Evolutionary conservation across 2,329 filamentous ascomycete species (phyloP).

Genomic region (Aspergillus tubingensis): DNA sequence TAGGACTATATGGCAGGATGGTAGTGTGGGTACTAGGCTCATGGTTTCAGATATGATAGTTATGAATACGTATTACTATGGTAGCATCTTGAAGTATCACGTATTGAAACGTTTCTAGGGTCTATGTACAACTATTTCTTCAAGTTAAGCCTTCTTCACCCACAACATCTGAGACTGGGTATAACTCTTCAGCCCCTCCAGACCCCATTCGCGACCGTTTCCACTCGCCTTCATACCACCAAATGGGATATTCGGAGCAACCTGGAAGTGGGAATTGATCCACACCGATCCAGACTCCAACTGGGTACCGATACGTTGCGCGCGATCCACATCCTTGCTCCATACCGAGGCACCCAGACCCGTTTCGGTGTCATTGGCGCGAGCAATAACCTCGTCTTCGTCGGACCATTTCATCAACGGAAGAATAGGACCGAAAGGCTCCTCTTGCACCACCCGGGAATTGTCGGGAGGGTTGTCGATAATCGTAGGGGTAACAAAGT

Average conservation of each 20-base stretch:
- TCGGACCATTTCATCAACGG: conserved; percentile 61
- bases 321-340: conserved; percentile 48
- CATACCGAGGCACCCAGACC: conserved; percentile 61
- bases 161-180: conserved; percentile 4
- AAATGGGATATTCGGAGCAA: conserved; percentile 5
- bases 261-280: conserved; percentile 7
- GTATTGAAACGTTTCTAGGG: no score
- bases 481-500: conserved; percentile 59
- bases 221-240: conserved; percentile 2
- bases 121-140: no score
- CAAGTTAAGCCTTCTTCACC: conserved; percentile 2
- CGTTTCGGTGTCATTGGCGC: conserved; percentile 54
- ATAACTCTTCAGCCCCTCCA: conserved; percentile 7
- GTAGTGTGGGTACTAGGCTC: no score
- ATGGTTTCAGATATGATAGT: no score
- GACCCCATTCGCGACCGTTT: conserved; percentile 3
- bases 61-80: no score
- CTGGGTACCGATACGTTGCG: not conserved
- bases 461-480: conserved; percentile 57
- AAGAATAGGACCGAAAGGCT: conserved; percentile 64
- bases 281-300: conserved; percentile 5
- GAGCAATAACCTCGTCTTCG: conserved; percentile 58
- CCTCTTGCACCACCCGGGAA: conserved; percentile 56
- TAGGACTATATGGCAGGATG: no score
- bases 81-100: no score